phyloP scores from a whole-genome alignment of 2,329 filamentous ascomycete species.

The Aspergillus ustus region DNA sequence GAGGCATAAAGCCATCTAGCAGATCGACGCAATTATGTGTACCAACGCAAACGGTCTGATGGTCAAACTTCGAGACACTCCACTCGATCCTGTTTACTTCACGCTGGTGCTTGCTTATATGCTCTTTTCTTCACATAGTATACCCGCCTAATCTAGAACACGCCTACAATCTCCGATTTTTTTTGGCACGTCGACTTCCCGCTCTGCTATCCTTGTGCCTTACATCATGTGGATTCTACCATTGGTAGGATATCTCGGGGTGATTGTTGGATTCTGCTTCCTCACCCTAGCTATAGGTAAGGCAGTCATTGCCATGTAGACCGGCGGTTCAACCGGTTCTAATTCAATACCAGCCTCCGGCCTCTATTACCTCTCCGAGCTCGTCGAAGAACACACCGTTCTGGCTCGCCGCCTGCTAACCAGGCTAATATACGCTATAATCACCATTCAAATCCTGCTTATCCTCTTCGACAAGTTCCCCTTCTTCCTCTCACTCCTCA shows the following conservation, averaged over 20 bases:
- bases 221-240: slow-evolving; percentile 90
- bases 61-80: not conserved
- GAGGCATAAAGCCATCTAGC: slow-evolving; percentile 19
- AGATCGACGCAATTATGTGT: slow-evolving; percentile 5
- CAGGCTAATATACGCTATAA: slow-evolving; percentile 81
- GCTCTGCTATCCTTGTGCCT: not conserved
- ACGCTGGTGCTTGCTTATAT: not conserved
- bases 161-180: not conserved
- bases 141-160: not conserved
- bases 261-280: slow-evolving; percentile 88
- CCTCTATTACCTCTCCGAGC: slow-evolving; percentile 95
- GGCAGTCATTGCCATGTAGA: not conserved
- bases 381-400: slow-evolving; percentile 97
- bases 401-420: slow-evolving; percentile 85
- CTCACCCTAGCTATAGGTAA: slow-evolving; percentile 88
- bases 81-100: not conserved
- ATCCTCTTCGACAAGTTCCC: slow-evolving; percentile 86
- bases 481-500: slow-evolving; percentile 71
- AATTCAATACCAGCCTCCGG: slow-evolving; percentile 71
- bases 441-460: slow-evolving; percentile 74
- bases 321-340: not conserved
- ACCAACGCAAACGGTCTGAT: not conserved
- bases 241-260: slow-evolving; percentile 84
- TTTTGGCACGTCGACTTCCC: not conserved
- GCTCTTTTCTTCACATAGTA: not conserved